Base-by-base conservation (phyloP, 2,329 filamentous ascomycete genomes). In the Venturia aucupariae region DNA sequence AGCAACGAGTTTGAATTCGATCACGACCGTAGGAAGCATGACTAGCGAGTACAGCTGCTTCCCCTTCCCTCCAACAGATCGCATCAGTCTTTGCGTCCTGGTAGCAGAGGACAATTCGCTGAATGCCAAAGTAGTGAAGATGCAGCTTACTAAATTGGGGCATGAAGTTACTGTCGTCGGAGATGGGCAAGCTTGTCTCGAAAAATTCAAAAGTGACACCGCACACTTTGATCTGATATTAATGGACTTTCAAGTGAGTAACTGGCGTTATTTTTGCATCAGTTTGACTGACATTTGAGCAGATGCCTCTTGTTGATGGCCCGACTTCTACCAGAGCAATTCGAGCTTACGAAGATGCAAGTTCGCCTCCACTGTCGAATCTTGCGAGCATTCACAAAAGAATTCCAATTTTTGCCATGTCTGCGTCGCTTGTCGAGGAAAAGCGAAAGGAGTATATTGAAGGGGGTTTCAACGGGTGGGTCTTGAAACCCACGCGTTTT, bases 121-220 rank as follows among this genome's bases (percentile, higher is more conserved):
- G 13, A 55, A 55, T 19, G 51, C 51, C 24, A 55, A 17, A 13
- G 51, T 55, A 32, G 8, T 35, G 27, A 55, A 55, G 17, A 35
- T 55, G 51, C 51, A 32, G 30, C 27, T 55, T 27, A 35, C 5
- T 2, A 55, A 35, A 35, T 5, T 35, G 24, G 24, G 51, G 15
- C 48, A 54, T 30, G 48, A 54, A 8, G 24, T 54, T 8, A 27
- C 48, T 30, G 27, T 30, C 27, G 48, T 54, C 2, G 48, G 48
- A 27, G 48, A 54, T 30, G 55, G 55, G 19, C 55, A 60, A 19
- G 55, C 32, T 22, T 60, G 55, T 39, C 48, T 54, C 27, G 48
- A 54, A 7, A 27, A 30, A 24, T 54, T 54, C 48, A 54, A 32
- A 32, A 54, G 48, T 17, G 48, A 54, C 6, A 27, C 48, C 27